phyloP scores from a whole-genome alignment of 371 early-diverging fungal species.

The Conidiobolus coronatus region DNA sequence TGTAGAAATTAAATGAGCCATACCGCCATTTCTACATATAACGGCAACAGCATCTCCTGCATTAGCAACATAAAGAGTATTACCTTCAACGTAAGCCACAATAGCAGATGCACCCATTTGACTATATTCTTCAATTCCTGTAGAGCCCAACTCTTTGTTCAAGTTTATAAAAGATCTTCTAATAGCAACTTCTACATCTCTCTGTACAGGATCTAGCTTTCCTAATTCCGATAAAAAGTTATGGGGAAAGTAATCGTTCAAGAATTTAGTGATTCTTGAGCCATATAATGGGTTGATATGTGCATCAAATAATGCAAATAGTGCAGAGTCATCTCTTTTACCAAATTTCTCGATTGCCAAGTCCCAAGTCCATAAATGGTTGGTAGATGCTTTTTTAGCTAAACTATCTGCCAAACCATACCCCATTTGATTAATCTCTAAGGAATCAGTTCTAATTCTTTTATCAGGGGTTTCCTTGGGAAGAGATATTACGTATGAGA shows the following conservation, averaged over 20 bases:
- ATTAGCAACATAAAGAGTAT: slow-evolving; percentile 64
- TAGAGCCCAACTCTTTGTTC: slow-evolving; percentile 43
- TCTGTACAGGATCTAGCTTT: slow-evolving; percentile 15
- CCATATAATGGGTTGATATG: slow-evolving; percentile 24
- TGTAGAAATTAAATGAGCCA: slow-evolving; percentile 41
- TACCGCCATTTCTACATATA: slow-evolving; percentile 48
- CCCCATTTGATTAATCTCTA: slow-evolving; percentile 49
- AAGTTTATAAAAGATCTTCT: slow-evolving; percentile 50
- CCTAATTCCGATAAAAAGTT: slow-evolving; percentile 47
- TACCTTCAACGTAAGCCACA: slow-evolving; percentile 57
- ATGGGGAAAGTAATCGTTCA: slow-evolving; percentile 42
- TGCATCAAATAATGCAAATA: slow-evolving; percentile 77
- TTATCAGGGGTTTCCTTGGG: slow-evolving; percentile 65
- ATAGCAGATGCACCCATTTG: slow-evolving; percentile 45
- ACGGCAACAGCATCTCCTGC: slow-evolving; percentile 78
- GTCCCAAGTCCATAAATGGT: slow-evolving; percentile 47
- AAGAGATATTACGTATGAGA: slow-evolving; percentile 53
- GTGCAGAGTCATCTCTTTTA: slow-evolving; percentile 54
- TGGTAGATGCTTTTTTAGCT: slow-evolving; percentile 13
- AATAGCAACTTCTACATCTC: slow-evolving; percentile 30
- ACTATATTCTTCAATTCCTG: slow-evolving; percentile 16
- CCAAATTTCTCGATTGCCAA: slow-evolving; percentile 57
- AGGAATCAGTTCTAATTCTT: slow-evolving; percentile 64
- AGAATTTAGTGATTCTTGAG: slow-evolving; percentile 35
- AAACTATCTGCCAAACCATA: slow-evolving; percentile 75